Evolutionary conservation across 2,329 filamentous ascomycete species (phyloP), one percentile per base, ranked within the genome.

Genomic region (Talaromyces sp.): DNA sequence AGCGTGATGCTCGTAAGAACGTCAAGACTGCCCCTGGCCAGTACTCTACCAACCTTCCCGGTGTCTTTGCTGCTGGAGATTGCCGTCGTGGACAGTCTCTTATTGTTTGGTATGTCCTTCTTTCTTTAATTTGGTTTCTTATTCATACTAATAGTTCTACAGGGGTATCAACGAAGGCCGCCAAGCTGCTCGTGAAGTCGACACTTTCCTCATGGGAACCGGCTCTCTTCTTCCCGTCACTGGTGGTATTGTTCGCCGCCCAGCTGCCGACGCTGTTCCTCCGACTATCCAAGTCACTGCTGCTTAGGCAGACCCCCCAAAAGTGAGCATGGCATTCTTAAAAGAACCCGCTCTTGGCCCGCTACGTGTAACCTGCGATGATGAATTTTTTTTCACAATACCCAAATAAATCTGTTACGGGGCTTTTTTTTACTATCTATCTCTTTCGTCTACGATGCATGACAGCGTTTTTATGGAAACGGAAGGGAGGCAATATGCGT

Each of bases 121-220:
- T 31, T 2, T 28, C n/a, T 33, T 50, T 16, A 23, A 14, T 27
- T 18, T 51, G 9, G 6, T 4, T 42, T 33, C 5, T 27, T 54
- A 9, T 28, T 31, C n/a, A 59, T 61, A 53, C 59, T 61, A 61
- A 63, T 60, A 64, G 61, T 66, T 28, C 56, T 42, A 30, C 65
- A 90, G 88, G 89, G 94, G 93, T 75, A 98, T 98, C 82, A 98
- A 98, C 75, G 94, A 98, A 80, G 94, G 94, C 71, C 90, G 94
- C 69, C 91, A 95, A 81, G 89, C 90, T 69, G 94, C 94, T 70
- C 90, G 94, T 65, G 93, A 98, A 77, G 90, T 97, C 61, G 94
- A 98, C 76, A 78, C 91, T 58, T 96, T 87, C 83, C 88, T 98
- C 52, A 91, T 90, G 77, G 86, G 89, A 65, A 85, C 80, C 59